phyloP scores from a whole-genome alignment of 2,329 filamentous ascomycete species.

The Lizonia empirigonia region DNA sequence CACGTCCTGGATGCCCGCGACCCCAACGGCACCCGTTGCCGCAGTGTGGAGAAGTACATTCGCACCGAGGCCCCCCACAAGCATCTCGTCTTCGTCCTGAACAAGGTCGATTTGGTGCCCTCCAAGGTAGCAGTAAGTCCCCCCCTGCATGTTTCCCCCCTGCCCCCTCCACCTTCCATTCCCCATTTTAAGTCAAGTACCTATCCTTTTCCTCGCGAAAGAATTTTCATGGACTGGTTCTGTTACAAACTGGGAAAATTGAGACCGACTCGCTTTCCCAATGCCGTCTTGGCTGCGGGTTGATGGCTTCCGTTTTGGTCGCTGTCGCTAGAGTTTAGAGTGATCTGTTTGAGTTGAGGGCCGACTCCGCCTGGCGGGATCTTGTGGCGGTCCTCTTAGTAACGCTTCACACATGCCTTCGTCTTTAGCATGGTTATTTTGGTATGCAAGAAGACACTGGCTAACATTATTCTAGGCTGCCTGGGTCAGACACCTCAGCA shows the following conservation, averaged over 20 bases:
- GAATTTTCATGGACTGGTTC: conserved; percentile 74
- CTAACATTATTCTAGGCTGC: conserved; percentile 68
- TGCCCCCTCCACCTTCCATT: conserved; percentile 58
- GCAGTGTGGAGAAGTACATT: conserved; percentile 91
- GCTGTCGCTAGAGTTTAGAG: conserved; percentile 72
- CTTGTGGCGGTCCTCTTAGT: conserved; percentile 93
- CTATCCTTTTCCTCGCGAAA: conserved; percentile 60
- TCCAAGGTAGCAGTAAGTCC: conserved; percentile 91
- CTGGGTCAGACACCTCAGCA: conserved; percentile 88
- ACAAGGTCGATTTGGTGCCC: conserved; percentile 92
- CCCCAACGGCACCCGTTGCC: conserved; percentile 76
- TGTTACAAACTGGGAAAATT: conserved; percentile 99
- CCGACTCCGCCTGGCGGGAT: conserved; percentile 68
- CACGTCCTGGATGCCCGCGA: conserved; percentile 51
- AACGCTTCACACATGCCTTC: conserved; percentile 83
- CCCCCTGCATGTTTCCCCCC: conserved; percentile 14
- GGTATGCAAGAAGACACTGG: conserved; percentile 18
- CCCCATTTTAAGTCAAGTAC: conserved; percentile 90
- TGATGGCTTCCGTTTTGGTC: conserved; percentile 89
- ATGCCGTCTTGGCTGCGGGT: conserved; percentile 68
- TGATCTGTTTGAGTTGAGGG: conserved; percentile 99
- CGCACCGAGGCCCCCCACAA: conserved; percentile 94
- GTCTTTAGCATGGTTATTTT: conserved; percentile 26
- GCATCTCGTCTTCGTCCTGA: conserved; percentile 86
- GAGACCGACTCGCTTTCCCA: conserved; percentile 72